These are phyloP conservation scores for Rhytidiadelphus loreus DNA, from an alignment of 225 moss, liverwort and hornwort species.

Conservation along the genomic window DNA sequence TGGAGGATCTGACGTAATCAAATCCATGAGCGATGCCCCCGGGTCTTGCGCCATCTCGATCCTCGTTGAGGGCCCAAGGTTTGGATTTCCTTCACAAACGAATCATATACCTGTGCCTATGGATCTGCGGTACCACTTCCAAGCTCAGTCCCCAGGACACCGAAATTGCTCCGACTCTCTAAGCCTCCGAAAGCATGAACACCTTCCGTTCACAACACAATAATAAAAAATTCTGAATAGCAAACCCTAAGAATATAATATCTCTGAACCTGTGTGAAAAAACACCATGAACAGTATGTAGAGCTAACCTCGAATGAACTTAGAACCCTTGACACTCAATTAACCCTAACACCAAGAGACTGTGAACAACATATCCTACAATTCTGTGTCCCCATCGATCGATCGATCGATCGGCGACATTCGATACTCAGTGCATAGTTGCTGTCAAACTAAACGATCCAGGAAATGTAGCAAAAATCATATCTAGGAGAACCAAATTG, in stretches of 20 bases:
- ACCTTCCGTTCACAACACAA: background rate
- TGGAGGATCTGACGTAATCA: slow-evolving; percentile 81
- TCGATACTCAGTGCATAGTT: background rate
- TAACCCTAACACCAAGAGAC: slow-evolving; percentile 1
- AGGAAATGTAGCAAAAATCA: background rate
- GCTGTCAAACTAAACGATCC: background rate
- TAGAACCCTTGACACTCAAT: background rate
- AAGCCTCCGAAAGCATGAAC: background rate
- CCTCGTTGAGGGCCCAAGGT: background rate
- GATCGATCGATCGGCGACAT: background rate
- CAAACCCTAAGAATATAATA: background rate
- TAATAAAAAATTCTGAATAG: background rate
- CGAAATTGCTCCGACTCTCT: background rate
- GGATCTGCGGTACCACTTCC: background rate
- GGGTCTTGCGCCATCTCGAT: slow-evolving; percentile 50
- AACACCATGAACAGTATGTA: background rate
- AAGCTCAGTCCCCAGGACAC: background rate
- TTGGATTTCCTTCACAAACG: background rate
- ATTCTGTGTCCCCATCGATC: background rate
- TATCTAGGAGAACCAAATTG: background rate
- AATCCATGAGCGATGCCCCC: slow-evolving; percentile 78
- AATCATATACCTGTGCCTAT: slow-evolving; percentile 9
- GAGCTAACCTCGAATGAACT: background rate
- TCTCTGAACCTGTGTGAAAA: background rate
- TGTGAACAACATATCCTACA: background rate